Conservation (phyloP, 2,329 filamentous ascomycete genomes). For the Fusarium metavorans region DNA sequence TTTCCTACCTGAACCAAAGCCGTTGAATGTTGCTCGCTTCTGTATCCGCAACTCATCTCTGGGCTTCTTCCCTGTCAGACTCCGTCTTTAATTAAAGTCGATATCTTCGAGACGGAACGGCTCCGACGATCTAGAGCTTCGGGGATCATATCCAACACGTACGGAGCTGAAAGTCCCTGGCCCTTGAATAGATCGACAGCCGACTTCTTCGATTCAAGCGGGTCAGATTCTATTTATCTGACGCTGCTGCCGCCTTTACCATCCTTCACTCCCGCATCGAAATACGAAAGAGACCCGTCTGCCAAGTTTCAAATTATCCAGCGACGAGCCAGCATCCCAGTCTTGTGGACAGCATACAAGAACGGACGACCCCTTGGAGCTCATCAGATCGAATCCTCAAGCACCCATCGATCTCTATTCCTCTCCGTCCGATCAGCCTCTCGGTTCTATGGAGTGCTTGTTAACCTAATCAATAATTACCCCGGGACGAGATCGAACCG, state of each 20-base stretch:
- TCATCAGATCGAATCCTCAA: conserved; percentile 31
- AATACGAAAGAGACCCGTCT: conserved; percentile 34
- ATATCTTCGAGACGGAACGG: conserved; percentile 26
- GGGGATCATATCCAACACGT: conserved; percentile 16
- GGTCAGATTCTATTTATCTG: conserved; percentile 37
- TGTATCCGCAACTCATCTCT: conserved; percentile 31
- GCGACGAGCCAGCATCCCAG: conserved; percentile 26
- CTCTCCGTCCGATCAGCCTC: conserved; percentile 13
- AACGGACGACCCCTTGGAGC: conserved; percentile 31
- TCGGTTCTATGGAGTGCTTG: conserved; percentile 12
- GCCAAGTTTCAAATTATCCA: conserved; percentile 29
- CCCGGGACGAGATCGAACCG: conserved; percentile 30
- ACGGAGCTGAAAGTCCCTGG: conserved; percentile 28
- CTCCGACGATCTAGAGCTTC: conserved; percentile 33
- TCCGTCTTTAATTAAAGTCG: conserved; percentile 26
- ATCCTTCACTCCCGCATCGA: conserved; percentile 23
- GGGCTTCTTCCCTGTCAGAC: conserved; percentile 10
- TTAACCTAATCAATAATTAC: conserved; percentile 42
- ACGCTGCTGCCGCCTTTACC: conserved; percentile 26
- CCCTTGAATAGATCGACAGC: conserved; percentile 36
- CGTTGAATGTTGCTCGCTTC: conserved; percentile 24
- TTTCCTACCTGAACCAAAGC: conserved; percentile 33
- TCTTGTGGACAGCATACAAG: conserved; percentile 35
- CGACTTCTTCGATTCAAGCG: conserved; percentile 37
- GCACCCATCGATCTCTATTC: conserved; percentile 18